phyloP scores from a whole-genome alignment of 345 rosid species.

The Balakata baccata region DNA sequence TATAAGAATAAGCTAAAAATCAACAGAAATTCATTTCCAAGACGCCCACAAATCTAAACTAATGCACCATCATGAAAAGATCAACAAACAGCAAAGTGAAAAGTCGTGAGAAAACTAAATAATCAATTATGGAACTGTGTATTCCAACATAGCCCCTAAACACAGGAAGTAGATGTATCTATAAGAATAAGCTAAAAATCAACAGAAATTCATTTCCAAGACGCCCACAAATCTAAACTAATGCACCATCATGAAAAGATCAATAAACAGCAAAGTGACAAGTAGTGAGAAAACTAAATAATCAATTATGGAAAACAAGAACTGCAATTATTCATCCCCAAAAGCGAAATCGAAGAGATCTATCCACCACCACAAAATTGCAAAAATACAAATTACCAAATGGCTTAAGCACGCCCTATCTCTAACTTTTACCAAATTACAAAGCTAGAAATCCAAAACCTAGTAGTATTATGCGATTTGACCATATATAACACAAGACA shows the following conservation, averaged over 20 bases:
- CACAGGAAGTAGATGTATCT: not conserved
- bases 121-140: conserved; percentile 70
- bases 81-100: not conserved
- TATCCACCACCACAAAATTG: not conserved
- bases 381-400: not conserved
- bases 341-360: not conserved
- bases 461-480: not conserved
- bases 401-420: not conserved
- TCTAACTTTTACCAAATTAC: not conserved
- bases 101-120: not conserved
- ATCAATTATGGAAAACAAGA: no score
- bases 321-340: no score
- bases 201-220: not conserved
- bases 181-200: not conserved
- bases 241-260: not conserved
- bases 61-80: not conserved
- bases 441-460: not conserved
- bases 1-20: not conserved
- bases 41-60: not conserved
- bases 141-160: conserved; percentile 93
- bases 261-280: not conserved
- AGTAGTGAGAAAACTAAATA: no score
- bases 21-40: not conserved
- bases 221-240: not conserved
- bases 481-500: not conserved